Percentiles rank a stretch among this genome's conserved stretches.
These are phyloP conservation scores for Handroanthus guayacan DNA, from an alignment of 257 asterid species.

Conservation along the genomic window DNA sequence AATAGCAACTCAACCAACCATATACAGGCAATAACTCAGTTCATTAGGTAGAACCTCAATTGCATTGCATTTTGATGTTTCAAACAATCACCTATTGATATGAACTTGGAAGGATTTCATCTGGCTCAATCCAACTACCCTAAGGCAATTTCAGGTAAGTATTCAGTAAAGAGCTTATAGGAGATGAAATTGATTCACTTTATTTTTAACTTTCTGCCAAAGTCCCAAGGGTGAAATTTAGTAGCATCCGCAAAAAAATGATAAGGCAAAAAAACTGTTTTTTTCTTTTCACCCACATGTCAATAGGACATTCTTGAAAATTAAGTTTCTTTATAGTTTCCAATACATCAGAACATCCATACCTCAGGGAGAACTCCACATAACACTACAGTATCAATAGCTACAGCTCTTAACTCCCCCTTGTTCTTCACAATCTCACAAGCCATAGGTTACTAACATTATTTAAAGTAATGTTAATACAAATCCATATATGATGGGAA, in stretches of 20 bases:
- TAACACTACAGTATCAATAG: background rate
- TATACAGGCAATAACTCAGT: background rate
- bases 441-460: background rate
- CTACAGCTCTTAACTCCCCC: background rate
- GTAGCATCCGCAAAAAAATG: background rate
- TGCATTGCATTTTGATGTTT: background rate
- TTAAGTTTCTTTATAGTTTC: background rate
- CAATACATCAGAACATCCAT: background rate
- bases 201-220: background rate
- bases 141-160: background rate
- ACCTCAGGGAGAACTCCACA: background rate
- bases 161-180: background rate
- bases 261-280: background rate
- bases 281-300: background rate
- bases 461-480: background rate
- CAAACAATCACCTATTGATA: background rate
- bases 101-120: background rate
- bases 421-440: background rate
- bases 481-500: background rate
- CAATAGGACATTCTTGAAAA: background rate
- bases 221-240: background rate
- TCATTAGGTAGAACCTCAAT: conserved; percentile 5
- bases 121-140: background rate
- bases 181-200: background rate
- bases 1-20: background rate